Evolutionary conservation across 192 early-diverging fungal species (phyloP), one percentile per base, ranked within the genome.

Genomic region (Coemansia sp.): DNA sequence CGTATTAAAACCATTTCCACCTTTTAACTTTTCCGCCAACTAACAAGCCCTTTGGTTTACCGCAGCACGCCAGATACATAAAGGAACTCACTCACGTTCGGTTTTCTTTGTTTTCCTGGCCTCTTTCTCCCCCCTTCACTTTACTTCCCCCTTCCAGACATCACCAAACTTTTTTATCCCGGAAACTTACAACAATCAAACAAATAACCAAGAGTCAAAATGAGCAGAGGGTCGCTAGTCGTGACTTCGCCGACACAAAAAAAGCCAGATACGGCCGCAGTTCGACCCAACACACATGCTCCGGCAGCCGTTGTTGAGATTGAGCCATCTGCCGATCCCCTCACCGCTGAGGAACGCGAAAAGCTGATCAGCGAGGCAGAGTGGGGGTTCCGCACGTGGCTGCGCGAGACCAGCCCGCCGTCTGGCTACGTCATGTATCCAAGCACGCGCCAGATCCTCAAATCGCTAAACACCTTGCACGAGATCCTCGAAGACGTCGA

Each of bases 351-450:
- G 21, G 69, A 81, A 38, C 73, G 69, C 56, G 78, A 75, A 39
- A 45, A 24, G 1, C 55, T 81, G 56, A 44, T 81, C 35, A 75
- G 55, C 49, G 62, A 81, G 49, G 73, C 78, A 11, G 78, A 81
- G 45, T 69, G 63, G 69, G 73, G 73, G 15, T 81, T 81, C 44
- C 69, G 78, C 26, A 69, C 30, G 30, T 81, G 72, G 72, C 63
- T 81, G 16, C 66, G 62, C 15, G 63, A 71, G 48, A 65, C 58
- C 6, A 66, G 73, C 3, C 60, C 69, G 8, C 59, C 44, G 26
- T 65, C 66, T 15, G 78, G 78, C 24, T 81, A 66, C 56, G 73
- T 75, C 33, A 60, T 81, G 69, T 81, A 81, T 21, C 78, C 78
- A 10, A 81, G 78, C 68, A 66, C 72, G 14, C 64, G 69, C 20